Evolutionary conservation across 345 rosid genomes (phyloP), one percentile per base, ranked within the genome.

Genomic region (Mangifera indica): DNA sequence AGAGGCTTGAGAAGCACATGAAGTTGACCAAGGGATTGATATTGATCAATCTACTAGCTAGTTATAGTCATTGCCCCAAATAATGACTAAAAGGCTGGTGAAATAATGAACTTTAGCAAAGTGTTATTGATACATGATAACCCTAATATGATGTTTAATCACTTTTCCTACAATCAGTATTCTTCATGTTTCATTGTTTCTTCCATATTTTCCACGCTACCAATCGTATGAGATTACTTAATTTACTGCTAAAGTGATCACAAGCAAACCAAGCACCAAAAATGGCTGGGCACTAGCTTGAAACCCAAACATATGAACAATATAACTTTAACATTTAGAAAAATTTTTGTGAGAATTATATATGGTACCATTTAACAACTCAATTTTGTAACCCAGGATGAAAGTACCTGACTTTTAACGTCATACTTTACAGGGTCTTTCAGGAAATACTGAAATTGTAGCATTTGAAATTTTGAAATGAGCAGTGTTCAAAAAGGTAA

Each of bases 251-350:
- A 95, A 77, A 54, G 99, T 98, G 45, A 98, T 95, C 69, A 95
- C 98, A 80, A 95, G 70, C 57, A 92, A 77, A 68, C 99, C 99
- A 2, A 95, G 93, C 67, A 92, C 92, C 66, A 95, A 82, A 77
- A 95, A 95, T 29, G 99, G 98, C 56, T 95, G 98, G 8, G 99
- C 97, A 40, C 98, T 95, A 7, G 99, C 99, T 98, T 90, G 93
- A 72, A 49, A 72, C 42, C 46, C 53, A 14, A 24, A 15, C 18
- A n/a, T 0, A 22, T 5, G 45, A 49, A 21, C 32, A 72, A 63
- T 56, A n/a, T n/a, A 14, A 32, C 42, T 12, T 56, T 22, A 46
- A 13, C 29, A 17, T 59, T 29, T 2, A 17, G 2, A n/a, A n/a
- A n/a, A n/a, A n/a, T n/a, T n/a, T n/a, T n/a, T n/a, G n/a, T n/a